Conservation (phyloP, 192 early-diverging fungal species). For the Paraglomus brasilianum region DNA sequence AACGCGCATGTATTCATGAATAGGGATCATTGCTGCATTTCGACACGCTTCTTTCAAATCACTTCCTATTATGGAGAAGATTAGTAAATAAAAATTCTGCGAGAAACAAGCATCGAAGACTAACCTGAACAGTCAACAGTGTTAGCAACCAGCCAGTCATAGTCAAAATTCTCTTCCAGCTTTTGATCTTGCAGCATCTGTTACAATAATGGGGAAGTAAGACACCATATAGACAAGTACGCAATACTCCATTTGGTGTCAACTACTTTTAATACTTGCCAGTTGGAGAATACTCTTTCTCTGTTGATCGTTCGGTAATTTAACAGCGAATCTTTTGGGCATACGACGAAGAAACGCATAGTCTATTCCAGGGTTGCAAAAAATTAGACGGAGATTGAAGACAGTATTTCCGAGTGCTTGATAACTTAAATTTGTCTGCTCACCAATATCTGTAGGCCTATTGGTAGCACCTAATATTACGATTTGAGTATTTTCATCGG, state of each 20-base stretch:
- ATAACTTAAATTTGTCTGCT: neutral
- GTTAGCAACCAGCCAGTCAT: constrained; percentile 60
- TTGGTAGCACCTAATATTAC: constrained; percentile 93
- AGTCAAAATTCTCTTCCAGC: constrained; percentile 68
- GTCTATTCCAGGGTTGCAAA: constrained; percentile 47
- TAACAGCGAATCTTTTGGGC: constrained; percentile 92
- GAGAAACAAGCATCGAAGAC: neutral
- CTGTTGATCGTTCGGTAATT: constrained; percentile 81
- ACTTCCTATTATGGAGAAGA: constrained; percentile 51
- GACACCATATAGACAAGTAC: constrained; percentile 2
- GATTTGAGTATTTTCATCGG: constrained; percentile 62
- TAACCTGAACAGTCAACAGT: constrained; percentile 75
- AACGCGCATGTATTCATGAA: constrained; percentile 76
- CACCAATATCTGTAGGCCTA: constrained; percentile 88
- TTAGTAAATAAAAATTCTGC: neutral
- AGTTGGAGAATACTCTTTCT: constrained; percentile 79
- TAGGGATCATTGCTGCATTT: constrained; percentile 92
- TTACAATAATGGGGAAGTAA: neutral
- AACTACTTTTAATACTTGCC: constrained; percentile 37
- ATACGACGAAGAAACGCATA: constrained; percentile 94
- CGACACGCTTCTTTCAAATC: constrained; percentile 98
- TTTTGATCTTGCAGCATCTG: constrained; percentile 75
- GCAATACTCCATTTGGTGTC: neutral
- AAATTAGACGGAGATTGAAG: neutral
- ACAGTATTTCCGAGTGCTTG: too few species aligned